Evolutionary conservation across 116 monocot genomes (phyloP).

Genomic region (Thalassia testudinum): DNA sequence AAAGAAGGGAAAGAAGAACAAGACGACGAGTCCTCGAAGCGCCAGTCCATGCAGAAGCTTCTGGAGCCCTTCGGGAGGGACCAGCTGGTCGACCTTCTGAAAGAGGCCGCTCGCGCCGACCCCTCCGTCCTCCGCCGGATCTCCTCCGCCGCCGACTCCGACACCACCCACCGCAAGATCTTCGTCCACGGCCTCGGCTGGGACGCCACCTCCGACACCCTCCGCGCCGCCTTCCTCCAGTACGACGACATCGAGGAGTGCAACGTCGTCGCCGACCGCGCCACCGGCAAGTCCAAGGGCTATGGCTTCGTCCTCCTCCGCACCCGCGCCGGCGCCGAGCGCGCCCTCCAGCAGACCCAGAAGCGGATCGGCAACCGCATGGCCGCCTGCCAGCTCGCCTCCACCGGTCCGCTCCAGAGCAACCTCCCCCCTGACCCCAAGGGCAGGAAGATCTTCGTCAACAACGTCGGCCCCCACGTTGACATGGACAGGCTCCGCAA

Average conservation of each 20-base stretch:
- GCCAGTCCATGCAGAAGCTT: constrained; percentile 19
- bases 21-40: background rate
- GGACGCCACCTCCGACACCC: constrained; percentile 27
- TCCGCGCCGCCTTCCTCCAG: constrained; percentile 18
- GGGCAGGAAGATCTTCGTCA: constrained; percentile 67
- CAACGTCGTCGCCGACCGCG: constrained; percentile 21
- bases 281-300: constrained; percentile 34
- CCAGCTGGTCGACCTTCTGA: constrained; percentile 35
- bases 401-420: constrained; percentile 6
- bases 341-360: constrained; percentile 36
- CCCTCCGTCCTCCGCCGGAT: constrained; percentile 16
- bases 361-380: constrained; percentile 27
- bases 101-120: constrained; percentile 21
- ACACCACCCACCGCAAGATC: constrained; percentile 40
- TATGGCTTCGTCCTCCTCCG: constrained; percentile 48
- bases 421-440: constrained; percentile 3
- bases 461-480: constrained; percentile 38
- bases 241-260: constrained; percentile 36
- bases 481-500: constrained; percentile 21
- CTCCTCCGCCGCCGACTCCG: constrained; percentile 18
- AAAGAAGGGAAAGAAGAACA: background rate
- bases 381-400: constrained; percentile 40
- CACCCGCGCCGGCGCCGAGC: constrained; percentile 16
- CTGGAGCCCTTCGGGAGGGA: constrained; percentile 41
- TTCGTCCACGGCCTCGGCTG: constrained; percentile 50